Base-by-base conservation (phyloP, 192 early-diverging fungal genomes). In the Geranomyces variabilis region DNA sequence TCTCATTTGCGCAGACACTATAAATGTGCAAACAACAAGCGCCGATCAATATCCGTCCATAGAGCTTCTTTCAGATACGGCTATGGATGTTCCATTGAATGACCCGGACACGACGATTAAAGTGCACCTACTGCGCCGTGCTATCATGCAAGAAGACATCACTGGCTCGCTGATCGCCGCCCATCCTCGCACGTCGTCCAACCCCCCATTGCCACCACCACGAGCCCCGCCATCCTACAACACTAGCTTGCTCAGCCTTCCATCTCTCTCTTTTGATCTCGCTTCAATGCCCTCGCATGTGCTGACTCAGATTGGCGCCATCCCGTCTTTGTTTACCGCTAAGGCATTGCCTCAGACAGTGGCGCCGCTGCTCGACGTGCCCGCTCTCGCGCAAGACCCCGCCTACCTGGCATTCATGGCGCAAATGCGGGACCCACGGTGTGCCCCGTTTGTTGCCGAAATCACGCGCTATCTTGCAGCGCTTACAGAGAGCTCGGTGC, bases 131-230 rank as follows among this genome's bases (percentile, higher is more conserved):
- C 31, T 73, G 61, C n/a, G 51, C 14, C 62, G 71, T 10, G 63
- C 71, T 53, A 73, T 73, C 62, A 65, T 73, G 63, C 10, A 65
- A 36, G 71, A 73, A 43, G 71, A 73, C 34, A 29, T 73, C 26
- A 47, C 34, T n/a, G 58, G 29, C 8, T 26, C 51, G 7, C 15
- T 26, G 19, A 44, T 28, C 5, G 28, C 21, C 49, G 28, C 17
- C 8, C 3, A 10, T 10, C 36, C 36, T 41, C 63, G 63, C 15
- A 41, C 63, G 41, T 19, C 15, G 2, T 64, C 63, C 1, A 64
- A 7, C 6, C 58, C 58, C 15, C 58, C 58, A 17, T 26, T 29
- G 8, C n/a, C 48, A 9, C 51, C 66, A 14, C 66, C 66, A 29
- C 66, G 66, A 7, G 28, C 31, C 22, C 48, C 53, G 19, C 58